Evolutionary conservation across 305 asterid species (phyloP).

Genomic region (Fraxinus ornus): DNA sequence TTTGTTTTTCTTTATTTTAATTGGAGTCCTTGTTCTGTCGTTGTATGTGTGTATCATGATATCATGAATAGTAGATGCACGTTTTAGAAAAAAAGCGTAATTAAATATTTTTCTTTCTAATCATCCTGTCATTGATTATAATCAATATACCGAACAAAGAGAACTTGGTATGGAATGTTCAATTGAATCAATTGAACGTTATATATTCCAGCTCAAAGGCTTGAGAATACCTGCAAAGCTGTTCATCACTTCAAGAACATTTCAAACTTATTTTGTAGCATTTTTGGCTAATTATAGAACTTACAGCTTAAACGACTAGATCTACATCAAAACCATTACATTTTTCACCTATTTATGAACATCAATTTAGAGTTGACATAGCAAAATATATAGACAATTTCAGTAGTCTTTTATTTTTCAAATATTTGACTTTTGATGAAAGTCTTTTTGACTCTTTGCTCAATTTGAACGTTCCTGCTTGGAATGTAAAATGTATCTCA

Average conservation of each 20-base stretch:
- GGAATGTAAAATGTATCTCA: background rate
- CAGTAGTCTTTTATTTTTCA: background rate
- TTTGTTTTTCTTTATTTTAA: background rate
- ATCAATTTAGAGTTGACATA: background rate
- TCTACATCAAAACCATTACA: background rate
- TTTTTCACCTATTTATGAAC: background rate
- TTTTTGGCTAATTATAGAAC: background rate
- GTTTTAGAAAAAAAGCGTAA: background rate
- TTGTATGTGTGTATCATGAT: background rate
- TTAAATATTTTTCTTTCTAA: background rate
- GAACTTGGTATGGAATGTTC: background rate
- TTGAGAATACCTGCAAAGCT: background rate
- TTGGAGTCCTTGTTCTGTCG: background rate
- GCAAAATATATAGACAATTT: background rate
- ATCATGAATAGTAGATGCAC: background rate
- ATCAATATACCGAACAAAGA: background rate
- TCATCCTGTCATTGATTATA: background rate
- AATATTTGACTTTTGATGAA: background rate
- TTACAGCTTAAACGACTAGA: background rate
- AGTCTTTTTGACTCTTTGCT: background rate
- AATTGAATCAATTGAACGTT: background rate
- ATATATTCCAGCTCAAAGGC: background rate
- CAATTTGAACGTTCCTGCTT: background rate
- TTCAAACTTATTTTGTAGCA: background rate
- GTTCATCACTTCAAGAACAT: background rate